Evolutionary conservation across 768 basidiomycete genomes (phyloP), one percentile per base, ranked within the genome.

Genomic region (Auricularia sp.): DNA sequence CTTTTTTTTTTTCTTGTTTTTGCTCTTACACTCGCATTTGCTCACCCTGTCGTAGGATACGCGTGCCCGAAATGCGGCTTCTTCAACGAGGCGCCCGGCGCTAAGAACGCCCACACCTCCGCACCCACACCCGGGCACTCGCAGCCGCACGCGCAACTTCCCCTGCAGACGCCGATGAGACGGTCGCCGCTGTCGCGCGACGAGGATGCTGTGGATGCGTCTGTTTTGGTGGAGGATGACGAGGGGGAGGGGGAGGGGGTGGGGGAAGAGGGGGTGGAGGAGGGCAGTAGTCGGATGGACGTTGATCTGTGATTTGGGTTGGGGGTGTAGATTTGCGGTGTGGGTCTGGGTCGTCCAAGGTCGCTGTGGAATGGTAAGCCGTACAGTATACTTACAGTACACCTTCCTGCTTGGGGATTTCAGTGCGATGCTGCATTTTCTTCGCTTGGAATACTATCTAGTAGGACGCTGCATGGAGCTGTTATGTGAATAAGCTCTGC

Each of bases 31-130:
- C 12, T 42, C 12, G 8, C 8, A 42, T 42, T 8, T 42, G 39
- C 39, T 42, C 8, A 42, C 39, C 47, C 3, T 23, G 47, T 21
- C 12, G 16, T 70, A 95, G 93, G 93, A 77, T 96, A 92, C 69
- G 75, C 84, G 33, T 96, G 93, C 72, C 89, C 86, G 0, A 91
- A 90, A 72, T 96, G 93, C 72, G 86, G 86, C 7, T 84, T 87
- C 74, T 91, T 95, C 74, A 95, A 96, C 70, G 69, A 70, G 2
- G 34, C 64, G 43, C 64, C 56, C 0, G 23, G 14, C 23, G 23
- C 56, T 0, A 59, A 59, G 23, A 35, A 7, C 0, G 18, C 53
- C 10, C 51, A 54, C 51, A n/a, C 51, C 56, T 23, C 56, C 1
- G 29, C 34, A 6, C 14, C 16, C 4, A 23, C 21, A 21, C 8